Evolutionary conservation across 1,284 basidiomycete genomes (phyloP).

Genomic region (Tylopilus sp.): DNA sequence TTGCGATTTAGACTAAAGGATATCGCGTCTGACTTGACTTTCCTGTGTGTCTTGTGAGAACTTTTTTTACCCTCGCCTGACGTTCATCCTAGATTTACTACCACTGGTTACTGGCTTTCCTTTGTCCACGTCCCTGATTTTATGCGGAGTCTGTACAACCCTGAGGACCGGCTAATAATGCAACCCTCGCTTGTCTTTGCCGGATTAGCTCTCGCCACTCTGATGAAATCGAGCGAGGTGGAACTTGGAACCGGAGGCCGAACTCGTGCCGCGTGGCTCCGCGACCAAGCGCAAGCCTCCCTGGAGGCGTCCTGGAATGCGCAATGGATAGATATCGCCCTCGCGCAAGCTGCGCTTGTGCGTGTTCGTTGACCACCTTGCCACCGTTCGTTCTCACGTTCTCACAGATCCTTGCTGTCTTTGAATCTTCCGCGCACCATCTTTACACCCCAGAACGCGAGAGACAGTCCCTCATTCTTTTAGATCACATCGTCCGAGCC

Average conservation of each 20-base stretch:
- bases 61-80: slow-evolving; percentile 8
- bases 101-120: slow-evolving; percentile 56
- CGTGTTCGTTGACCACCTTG: slow-evolving; percentile 25
- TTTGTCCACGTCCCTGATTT: slow-evolving; percentile 60
- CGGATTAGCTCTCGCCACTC: slow-evolving; percentile 62
- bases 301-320: slow-evolving; percentile 50
- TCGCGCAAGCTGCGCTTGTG: slow-evolving; percentile 74
- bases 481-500: slow-evolving; percentile 59
- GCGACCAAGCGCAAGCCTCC: slow-evolving; percentile 51
- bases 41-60: slow-evolving; percentile 44
- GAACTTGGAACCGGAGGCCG: slow-evolving; percentile 52
- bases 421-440: slow-evolving; percentile 70
- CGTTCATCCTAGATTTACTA: slow-evolving; percentile 39
- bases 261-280: slow-evolving; percentile 49
- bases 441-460: slow-evolving; percentile 53
- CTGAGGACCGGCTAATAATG: slow-evolving; percentile 48
- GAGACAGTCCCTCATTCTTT: slow-evolving; percentile 47
- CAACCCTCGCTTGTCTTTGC: slow-evolving; percentile 69
- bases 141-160: slow-evolving; percentile 48
- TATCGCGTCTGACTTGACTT: slow-evolving; percentile 51
- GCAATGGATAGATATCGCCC: slow-evolving; percentile 54
- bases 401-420: slow-evolving; percentile 63
- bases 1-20: slow-evolving; percentile 42
- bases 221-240: slow-evolving; percentile 70
- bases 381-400: slow-evolving; percentile 3